Conservation (phyloP, 1,284 basidiomycete species). For the Apiotrichum montevideense region DNA sequence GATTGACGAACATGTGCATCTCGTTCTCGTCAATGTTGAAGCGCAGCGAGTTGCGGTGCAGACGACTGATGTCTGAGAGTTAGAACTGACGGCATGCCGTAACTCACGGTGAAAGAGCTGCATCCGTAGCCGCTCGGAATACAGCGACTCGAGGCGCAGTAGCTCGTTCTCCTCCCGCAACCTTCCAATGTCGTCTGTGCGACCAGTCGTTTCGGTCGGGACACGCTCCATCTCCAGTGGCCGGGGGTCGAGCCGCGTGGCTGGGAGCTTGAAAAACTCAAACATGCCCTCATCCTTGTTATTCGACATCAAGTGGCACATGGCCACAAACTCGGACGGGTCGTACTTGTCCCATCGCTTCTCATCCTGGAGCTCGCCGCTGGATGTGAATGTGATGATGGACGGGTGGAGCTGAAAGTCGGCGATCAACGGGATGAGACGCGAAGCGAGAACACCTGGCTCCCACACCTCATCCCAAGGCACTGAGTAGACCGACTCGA, state of each 20-base stretch:
- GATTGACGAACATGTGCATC: constrained; percentile 41
- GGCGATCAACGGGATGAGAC: constrained; percentile 31
- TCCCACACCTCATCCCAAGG: constrained; percentile 39
- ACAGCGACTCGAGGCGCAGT: constrained; percentile 34
- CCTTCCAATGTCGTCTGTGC: constrained; percentile 11
- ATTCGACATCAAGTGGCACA: constrained; percentile 35
- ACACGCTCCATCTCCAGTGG: constrained; percentile 7
- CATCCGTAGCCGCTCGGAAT: constrained; percentile 27
- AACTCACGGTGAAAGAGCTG: constrained; percentile 38
- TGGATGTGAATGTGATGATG: constrained; percentile 36
- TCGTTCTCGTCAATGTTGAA: constrained; percentile 43
- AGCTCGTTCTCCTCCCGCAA: constrained; percentile 30
- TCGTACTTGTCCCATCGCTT: constrained; percentile 41
- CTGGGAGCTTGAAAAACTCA: constrained; percentile 23
- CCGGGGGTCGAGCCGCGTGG: constrained; percentile 2
- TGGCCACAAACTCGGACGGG: constrained; percentile 35
- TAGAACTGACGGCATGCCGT: neutral
- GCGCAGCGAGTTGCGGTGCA: constrained; percentile 36
- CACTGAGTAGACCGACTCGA: constrained; percentile 30
- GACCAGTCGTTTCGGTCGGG: neutral
- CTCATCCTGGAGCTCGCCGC: constrained; percentile 35
- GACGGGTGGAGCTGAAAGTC: constrained; percentile 40
- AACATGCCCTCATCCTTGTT: constrained; percentile 24
- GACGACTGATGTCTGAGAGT: constrained; percentile 34
- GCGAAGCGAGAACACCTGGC: constrained; percentile 24